Evolutionary conservation across 75 land plant species (phyloP).

Genomic region (Pinus albicaulis): DNA sequence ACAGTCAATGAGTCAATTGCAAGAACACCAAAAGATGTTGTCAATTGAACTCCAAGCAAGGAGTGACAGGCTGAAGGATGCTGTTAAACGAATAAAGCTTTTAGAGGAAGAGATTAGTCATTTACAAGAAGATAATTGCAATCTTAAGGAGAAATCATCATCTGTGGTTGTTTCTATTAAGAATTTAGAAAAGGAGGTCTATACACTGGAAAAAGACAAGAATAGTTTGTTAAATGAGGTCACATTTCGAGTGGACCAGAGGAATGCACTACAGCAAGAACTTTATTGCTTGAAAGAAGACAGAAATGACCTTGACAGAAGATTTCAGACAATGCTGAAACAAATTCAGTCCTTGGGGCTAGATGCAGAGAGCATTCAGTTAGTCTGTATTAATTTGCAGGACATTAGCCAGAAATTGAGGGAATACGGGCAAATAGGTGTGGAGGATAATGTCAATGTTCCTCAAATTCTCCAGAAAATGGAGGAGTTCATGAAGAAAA

Average conservation of each 20-base stretch:
- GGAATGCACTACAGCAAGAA: conserved; percentile 54
- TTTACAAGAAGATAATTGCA: conserved; percentile 35
- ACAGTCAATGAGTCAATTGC: conserved; percentile 36
- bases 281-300: conserved; percentile 49
- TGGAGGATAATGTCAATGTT: conserved; percentile 37
- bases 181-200: conserved; percentile 41
- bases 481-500: conserved; percentile 44
- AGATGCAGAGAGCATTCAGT: conserved; percentile 26
- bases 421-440: conserved; percentile 17
- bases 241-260: conserved; percentile 36
- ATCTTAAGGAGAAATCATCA: conserved; percentile 25
- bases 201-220: conserved; percentile 27
- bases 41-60: conserved; percentile 35
- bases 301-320: conserved; percentile 33
- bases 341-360: conserved; percentile 37
- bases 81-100: conserved; percentile 24
- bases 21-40: conserved; percentile 36
- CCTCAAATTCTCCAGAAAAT: conserved; percentile 29
- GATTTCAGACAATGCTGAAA: conserved; percentile 16
- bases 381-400: conserved; percentile 43
- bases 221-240: conserved; percentile 34
- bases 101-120: conserved; percentile 33
- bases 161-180: conserved; percentile 28
- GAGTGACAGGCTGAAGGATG: conserved; percentile 32
- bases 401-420: conserved; percentile 39